These are phyloP conservation scores for Aspergillus eucalypticola DNA, from an alignment of 2,329 filamentous ascomycete genomes.

Conservation along the genomic window DNA sequence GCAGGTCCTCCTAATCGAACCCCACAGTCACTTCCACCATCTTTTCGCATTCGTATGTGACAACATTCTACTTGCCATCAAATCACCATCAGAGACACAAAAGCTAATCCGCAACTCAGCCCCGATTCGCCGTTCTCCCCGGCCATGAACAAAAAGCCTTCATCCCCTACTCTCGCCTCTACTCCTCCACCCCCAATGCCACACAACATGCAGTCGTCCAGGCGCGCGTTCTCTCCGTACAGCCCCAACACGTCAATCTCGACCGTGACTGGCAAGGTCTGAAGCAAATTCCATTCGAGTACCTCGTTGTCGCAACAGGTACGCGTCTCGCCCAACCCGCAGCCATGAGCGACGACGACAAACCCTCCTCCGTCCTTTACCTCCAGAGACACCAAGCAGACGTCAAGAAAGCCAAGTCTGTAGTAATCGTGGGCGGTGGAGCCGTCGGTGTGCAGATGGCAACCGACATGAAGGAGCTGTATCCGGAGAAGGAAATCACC, in stretches of 20 bases:
- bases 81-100: not conserved
- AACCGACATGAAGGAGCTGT: slow-evolving; percentile 51
- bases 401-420: slow-evolving; percentile 31
- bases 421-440: slow-evolving; percentile 48
- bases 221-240: slow-evolving; percentile 34
- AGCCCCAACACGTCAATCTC: slow-evolving; percentile 29
- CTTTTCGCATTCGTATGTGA: slow-evolving; percentile 37
- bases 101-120: slow-evolving; percentile 20
- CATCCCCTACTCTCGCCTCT: slow-evolving; percentile 36
- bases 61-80: too few relatives aligned
- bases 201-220: slow-evolving; percentile 32
- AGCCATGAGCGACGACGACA: slow-evolving; percentile 36
- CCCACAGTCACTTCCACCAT: slow-evolving; percentile 41
- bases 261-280: slow-evolving; percentile 39
- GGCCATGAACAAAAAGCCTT: slow-evolving; percentile 42
- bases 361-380: slow-evolving; percentile 35
- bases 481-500: slow-evolving; percentile 50
- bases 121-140: slow-evolving; percentile 36
- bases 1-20: slow-evolving; percentile 35
- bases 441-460: slow-evolving; percentile 56
- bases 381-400: slow-evolving; percentile 35
- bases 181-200: slow-evolving; percentile 25
- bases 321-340: slow-evolving; percentile 37
- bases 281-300: slow-evolving; percentile 34
- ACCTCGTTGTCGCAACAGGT: slow-evolving; percentile 36